Base-by-base conservation (phyloP, 1,139 yeast species). In the Suhomyces terraborum region DNA sequence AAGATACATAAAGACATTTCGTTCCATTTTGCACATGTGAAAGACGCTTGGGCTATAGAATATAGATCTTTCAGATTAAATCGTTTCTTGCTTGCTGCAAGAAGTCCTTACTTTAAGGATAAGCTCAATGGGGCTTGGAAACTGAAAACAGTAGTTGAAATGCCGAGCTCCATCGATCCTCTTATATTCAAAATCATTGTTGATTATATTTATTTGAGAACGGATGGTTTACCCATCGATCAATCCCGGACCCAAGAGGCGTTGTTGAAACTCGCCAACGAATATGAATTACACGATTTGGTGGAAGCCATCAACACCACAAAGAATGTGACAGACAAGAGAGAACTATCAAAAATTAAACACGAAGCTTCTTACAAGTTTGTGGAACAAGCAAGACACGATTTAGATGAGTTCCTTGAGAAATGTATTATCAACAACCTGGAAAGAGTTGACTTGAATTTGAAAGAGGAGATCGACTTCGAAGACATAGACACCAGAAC, bases 141-240 rank as follows among this genome's bases (percentile, higher is more conserved):
- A 17, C 23, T 44, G 6, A 40, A 48, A 35, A 29, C 53, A 3
- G 51, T 54, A 8, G 51, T 69, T 6, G 54, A 54, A 2, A 52
- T 68, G 57, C 59, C 63, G 0, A 14, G 43, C 1, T 30, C 51
- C 3, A 43, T 57, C 2, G 58, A 58, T 17, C 59, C 59, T 0
- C 42, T 29, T 7, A 64, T 64, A 0, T 67, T 79, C 46, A 56
- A 61, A 22, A 55, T 66, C 13, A 57, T 81, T 3, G 55, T 81
- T 3, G 75, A 79, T 37, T 79, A 77, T 49, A 50, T 82, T 2
- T 84, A 84, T 53, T 60, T 83, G 35, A 54, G 64, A 41, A 61
- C 71, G 0, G 71, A 67, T 41, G 45, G 37, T 28, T 51, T 61
- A 26, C 59, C 58, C 4, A 40, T 60, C 8, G 64, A 56, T 16